phyloP scores from a whole-genome alignment of 805 yeast genomes.

The Scheffersomyces stipitis region DNA sequence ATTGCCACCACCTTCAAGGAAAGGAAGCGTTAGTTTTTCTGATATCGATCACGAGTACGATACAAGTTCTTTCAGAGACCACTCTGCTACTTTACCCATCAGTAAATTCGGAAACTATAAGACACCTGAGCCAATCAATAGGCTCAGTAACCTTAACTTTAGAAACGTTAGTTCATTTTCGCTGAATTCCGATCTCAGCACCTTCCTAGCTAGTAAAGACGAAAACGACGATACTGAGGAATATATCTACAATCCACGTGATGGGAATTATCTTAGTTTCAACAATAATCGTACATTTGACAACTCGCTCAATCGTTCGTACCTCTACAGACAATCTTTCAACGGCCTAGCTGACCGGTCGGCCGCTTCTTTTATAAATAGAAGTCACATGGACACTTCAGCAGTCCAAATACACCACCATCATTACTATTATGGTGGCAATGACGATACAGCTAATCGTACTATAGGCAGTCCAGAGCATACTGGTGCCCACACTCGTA shows the following conservation, averaged over 20 bases:
- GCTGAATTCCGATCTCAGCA: slow-evolving; percentile 12
- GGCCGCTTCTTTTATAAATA: not conserved
- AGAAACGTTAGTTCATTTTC: slow-evolving; percentile 13
- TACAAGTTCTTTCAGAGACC: slow-evolving; percentile 10
- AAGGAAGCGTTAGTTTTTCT: slow-evolving; percentile 7
- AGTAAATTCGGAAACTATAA: not conserved
- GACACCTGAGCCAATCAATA: not conserved
- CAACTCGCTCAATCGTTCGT: not conserved
- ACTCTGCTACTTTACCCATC: not conserved
- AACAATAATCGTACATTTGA: not conserved
- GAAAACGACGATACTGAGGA: slow-evolving; percentile 8
- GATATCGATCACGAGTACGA: slow-evolving; percentile 28
- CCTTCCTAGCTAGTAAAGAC: slow-evolving; percentile 7
- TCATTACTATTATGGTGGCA: slow-evolving; percentile 42
- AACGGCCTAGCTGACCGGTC: not conserved
- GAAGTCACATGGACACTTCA: not conserved
- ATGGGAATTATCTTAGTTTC: slow-evolving; percentile 12
- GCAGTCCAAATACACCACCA: slow-evolving; percentile 34
- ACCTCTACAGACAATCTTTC: not conserved
- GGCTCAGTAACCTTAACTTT: slow-evolving; percentile 2
- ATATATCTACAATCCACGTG: slow-evolving; percentile 15
- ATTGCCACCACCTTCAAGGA: slow-evolving; percentile 28
- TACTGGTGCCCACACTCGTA: too few species aligned
- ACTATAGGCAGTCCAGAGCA: not conserved
- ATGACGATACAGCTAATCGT: not conserved